Evolutionary conservation across 306 rosid genomes (phyloP).

Genomic region (Vigna mungo): DNA sequence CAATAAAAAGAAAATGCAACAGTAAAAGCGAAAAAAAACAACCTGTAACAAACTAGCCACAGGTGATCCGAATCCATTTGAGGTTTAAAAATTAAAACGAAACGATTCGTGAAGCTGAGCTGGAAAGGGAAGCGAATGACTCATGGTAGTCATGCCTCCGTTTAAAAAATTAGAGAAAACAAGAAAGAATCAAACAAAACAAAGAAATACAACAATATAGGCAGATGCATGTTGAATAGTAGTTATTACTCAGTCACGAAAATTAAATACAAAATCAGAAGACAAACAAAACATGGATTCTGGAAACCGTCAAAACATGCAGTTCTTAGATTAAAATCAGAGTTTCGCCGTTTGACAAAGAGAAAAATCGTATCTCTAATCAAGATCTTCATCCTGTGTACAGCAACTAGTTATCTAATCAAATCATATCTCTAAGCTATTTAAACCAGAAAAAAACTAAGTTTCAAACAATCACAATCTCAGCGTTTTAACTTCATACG

Average conservation of each 20-base stretch:
- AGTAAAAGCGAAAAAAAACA: background rate
- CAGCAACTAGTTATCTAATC: background rate
- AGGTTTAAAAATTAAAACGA: conserved; percentile 33
- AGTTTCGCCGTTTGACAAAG: background rate
- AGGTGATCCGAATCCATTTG: conserved; percentile 2
- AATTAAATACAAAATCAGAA: conserved; percentile 1
- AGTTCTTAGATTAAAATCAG: background rate
- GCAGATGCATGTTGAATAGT: background rate
- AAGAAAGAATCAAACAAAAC: background rate
- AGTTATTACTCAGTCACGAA: background rate
- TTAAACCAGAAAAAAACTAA: background rate
- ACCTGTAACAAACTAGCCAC: background rate
- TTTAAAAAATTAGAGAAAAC: background rate
- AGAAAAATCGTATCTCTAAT: background rate
- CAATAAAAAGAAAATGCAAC: background rate
- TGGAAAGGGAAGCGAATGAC: background rate
- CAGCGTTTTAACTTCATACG: background rate
- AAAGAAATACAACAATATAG: background rate
- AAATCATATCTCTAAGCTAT: background rate
- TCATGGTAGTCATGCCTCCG: background rate
- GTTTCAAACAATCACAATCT: background rate
- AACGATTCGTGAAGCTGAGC: conserved; percentile 20
- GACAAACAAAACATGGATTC: background rate
- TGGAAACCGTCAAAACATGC: background rate
- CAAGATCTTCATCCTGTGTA: background rate